A percentile compares a stretch with the other conserved stretches of the same genome.
Conservation (phyloP, 192 early-diverging fungal species). For the Coemansia sp. region DNA sequence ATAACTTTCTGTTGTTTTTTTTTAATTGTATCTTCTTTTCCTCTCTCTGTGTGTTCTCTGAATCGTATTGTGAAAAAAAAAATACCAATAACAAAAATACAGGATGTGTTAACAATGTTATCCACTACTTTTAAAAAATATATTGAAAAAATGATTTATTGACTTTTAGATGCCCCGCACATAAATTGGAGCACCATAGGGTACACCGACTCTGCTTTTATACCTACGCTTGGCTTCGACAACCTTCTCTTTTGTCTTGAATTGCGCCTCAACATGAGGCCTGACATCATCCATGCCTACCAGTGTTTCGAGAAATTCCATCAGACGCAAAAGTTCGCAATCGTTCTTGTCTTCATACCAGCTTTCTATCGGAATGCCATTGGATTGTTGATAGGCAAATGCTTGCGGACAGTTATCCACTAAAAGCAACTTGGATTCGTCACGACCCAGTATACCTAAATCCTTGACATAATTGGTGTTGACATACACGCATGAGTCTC, state of each 20-base stretch:
- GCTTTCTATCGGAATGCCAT: constrained; percentile 69
- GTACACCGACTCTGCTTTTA: constrained; percentile 12
- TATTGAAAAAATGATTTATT: too few species aligned
- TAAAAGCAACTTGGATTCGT: constrained; percentile 61
- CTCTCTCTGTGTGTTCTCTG: neutral
- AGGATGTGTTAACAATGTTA: neutral
- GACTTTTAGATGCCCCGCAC: constrained; percentile 4
- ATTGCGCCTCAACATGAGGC: constrained; percentile 60
- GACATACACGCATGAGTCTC: constrained; percentile 66
- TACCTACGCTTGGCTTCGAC: constrained; percentile 40
- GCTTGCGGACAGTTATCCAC: constrained; percentile 76
- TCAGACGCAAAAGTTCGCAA: constrained; percentile 61
- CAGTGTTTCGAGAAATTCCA: constrained; percentile 62
- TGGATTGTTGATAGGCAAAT: constrained; percentile 71
- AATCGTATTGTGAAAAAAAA: neutral
- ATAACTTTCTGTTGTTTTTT: neutral
- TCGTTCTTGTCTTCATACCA: constrained; percentile 73
- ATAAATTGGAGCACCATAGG: constrained; percentile 21
- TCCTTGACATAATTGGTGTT: constrained; percentile 73
- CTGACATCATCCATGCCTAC: constrained; percentile 66
- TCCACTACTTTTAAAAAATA: too few species aligned
- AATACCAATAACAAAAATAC: neutral
- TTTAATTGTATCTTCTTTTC: neutral
- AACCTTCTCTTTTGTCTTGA: constrained; percentile 52
- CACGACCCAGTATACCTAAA: constrained; percentile 65